Evolutionary conservation across 1,284 basidiomycete species (phyloP).

Genomic region (Ceratobasidium theobromae): DNA sequence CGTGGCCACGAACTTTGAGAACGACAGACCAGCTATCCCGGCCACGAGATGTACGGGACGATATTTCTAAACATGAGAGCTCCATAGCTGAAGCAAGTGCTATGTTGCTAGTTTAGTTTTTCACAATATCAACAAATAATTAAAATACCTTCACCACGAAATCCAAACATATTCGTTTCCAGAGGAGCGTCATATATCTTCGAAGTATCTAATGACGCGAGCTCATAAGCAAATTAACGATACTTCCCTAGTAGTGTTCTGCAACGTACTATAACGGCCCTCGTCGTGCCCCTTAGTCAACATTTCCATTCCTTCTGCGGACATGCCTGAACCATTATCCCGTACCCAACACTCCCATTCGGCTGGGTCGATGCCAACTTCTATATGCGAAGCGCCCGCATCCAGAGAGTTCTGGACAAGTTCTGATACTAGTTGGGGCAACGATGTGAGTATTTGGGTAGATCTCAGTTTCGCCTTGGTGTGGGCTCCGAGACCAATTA

Average conservation of each 20-base stretch:
- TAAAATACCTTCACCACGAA: slow-evolving; percentile 79
- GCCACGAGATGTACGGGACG: slow-evolving; percentile 62
- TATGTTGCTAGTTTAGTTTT: slow-evolving; percentile 40
- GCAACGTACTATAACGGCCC: slow-evolving; percentile 66
- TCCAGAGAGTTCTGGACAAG: slow-evolving; percentile 79
- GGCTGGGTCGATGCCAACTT: slow-evolving; percentile 46
- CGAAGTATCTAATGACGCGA: slow-evolving; percentile 54
- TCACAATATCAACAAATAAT: background rate
- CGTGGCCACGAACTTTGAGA: slow-evolving; percentile 57
- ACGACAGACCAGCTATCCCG: slow-evolving; percentile 70
- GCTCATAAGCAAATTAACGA: no score
- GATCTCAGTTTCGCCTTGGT: slow-evolving; percentile 74
- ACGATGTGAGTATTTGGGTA: slow-evolving; percentile 76
- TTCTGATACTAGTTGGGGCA: slow-evolving; percentile 77
- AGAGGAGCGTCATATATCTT: slow-evolving; percentile 62
- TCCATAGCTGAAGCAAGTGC: slow-evolving; percentile 83
- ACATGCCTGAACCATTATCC: slow-evolving; percentile 80
- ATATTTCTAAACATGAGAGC: slow-evolving; percentile 72
- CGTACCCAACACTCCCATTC: slow-evolving; percentile 79
- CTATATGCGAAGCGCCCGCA: slow-evolving; percentile 44
- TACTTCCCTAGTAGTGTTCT: no score
- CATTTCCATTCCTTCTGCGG: slow-evolving; percentile 55
- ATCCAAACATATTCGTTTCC: slow-evolving; percentile 72
- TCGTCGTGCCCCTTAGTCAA: slow-evolving; percentile 55
- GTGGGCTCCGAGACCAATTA: slow-evolving; percentile 25